phyloP scores from a whole-genome alignment of 2,329 filamentous ascomycete species.

The Colletotrichum sp. region DNA sequence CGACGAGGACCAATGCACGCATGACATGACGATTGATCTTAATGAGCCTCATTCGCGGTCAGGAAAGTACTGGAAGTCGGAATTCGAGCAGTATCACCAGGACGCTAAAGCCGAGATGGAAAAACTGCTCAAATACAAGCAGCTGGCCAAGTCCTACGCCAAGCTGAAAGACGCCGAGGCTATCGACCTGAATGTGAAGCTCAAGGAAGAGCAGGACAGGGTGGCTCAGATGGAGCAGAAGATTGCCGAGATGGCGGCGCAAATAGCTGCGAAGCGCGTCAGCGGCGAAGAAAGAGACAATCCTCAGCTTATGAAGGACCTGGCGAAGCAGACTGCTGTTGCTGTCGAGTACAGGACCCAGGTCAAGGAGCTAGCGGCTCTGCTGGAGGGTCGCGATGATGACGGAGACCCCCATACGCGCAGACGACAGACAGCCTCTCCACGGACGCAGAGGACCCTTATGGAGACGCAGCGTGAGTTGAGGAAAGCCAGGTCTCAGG shows the following conservation, averaged over 20 bases:
- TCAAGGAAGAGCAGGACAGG: conserved; percentile 72
- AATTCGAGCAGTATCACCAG: conserved; percentile 76
- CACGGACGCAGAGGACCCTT: conserved; percentile 55
- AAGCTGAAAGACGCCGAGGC: conserved; percentile 79
- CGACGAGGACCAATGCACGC: conserved; percentile 49
- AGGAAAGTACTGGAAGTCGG: conserved; percentile 80
- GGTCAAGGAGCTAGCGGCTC: conserved; percentile 62
- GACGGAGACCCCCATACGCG: conserved; percentile 34
- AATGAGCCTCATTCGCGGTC: conserved; percentile 78
- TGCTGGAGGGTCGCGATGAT: conserved; percentile 48
- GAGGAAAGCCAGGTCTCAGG: conserved; percentile 57
- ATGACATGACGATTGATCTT: conserved; percentile 72
- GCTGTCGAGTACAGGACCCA: conserved; percentile 63
- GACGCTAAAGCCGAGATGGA: conserved; percentile 77
- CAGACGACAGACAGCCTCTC: conserved; percentile 47
- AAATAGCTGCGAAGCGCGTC: conserved; percentile 48
- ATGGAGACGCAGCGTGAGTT: conserved; percentile 60
- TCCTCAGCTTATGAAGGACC: conserved; percentile 54
- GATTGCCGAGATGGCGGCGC: conserved; percentile 63
- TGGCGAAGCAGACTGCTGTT: conserved; percentile 62
- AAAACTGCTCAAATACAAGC: conserved; percentile 80
- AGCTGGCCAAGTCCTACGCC: conserved; percentile 79
- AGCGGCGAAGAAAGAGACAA: conserved; percentile 48
- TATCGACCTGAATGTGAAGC: conserved; percentile 66
- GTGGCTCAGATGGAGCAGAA: conserved; percentile 68